phyloP scores from a whole-genome alignment of 108 stramenopile species.

The Poteriospumella lacustris region DNA sequence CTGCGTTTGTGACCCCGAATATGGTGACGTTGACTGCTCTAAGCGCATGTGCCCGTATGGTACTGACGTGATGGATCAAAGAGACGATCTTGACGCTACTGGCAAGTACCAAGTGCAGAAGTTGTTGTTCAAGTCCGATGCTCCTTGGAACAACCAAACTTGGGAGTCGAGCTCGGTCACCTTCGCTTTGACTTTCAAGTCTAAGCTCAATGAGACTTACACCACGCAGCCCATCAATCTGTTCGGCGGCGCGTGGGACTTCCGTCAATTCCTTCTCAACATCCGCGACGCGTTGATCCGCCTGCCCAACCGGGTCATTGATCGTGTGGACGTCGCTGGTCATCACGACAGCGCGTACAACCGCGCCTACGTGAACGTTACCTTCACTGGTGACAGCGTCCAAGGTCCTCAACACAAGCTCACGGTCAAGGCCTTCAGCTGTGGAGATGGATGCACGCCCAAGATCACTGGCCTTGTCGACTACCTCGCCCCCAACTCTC shows the following conservation, averaged over 20 bases:
- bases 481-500: background rate
- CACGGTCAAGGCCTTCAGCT: slow-evolving; percentile 44
- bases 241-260: slow-evolving; percentile 28
- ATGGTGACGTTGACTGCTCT: slow-evolving; percentile 68
- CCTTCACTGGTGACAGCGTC: slow-evolving; percentile 49
- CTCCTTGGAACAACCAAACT: background rate
- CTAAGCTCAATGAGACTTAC: slow-evolving; percentile 57
- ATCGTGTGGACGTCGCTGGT: slow-evolving; percentile 52
- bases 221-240: slow-evolving; percentile 52
- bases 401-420: slow-evolving; percentile 60
- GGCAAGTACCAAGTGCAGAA: slow-evolving; percentile 16
- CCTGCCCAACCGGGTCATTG: slow-evolving; percentile 61
- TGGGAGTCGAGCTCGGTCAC: background rate
- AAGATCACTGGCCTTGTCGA: slow-evolving; percentile 45
- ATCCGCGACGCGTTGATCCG: slow-evolving; percentile 39
- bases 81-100: background rate
- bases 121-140: background rate
- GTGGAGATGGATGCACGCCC: slow-evolving; percentile 58
- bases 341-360: background rate
- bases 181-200: slow-evolving; percentile 59
- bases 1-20: slow-evolving; percentile 63
- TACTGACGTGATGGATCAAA: slow-evolving; percentile 42
- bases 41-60: slow-evolving; percentile 68
- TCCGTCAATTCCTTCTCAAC: slow-evolving; percentile 19
- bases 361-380: slow-evolving; percentile 34